These are phyloP conservation scores for Spathaspora jeffriesii DNA, from an alignment of 1,139 yeast genomes.

Conservation along the genomic window DNA sequence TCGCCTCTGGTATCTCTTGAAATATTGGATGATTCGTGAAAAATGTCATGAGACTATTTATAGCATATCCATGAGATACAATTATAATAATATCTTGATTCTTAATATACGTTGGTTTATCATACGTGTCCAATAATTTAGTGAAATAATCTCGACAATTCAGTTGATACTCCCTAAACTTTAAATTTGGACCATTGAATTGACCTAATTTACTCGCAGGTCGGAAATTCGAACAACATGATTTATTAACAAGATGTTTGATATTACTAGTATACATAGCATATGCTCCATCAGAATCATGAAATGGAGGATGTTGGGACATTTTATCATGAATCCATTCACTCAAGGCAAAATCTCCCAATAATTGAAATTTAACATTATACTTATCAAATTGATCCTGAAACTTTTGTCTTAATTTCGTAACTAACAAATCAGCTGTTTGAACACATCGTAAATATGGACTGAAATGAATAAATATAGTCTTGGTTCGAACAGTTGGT, in stretches of 20 bases:
- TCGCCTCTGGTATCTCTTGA: constrained; percentile 47
- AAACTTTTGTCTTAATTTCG: constrained; percentile 27
- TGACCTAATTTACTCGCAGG: constrained; percentile 49
- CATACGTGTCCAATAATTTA: constrained; percentile 46
- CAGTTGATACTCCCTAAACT: constrained; percentile 42
- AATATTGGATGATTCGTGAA: constrained; percentile 48
- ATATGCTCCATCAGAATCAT: constrained; percentile 48
- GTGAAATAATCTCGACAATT: constrained; percentile 44
- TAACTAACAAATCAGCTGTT: constrained; percentile 41
- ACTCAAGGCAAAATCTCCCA: constrained; percentile 48
- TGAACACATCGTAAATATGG: constrained; percentile 50
- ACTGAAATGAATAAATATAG: constrained; percentile 42
- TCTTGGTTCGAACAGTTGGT: constrained; percentile 25
- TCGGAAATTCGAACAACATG: constrained; percentile 41
- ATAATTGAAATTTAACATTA: constrained; percentile 38
- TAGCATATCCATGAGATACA: constrained; percentile 45
- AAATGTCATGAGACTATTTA: constrained; percentile 40
- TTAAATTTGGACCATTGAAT: constrained; percentile 46
- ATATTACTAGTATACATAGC: constrained; percentile 50
- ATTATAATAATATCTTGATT: constrained; percentile 41
- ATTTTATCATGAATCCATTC: constrained; percentile 52
- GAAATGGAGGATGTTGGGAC: constrained; percentile 45
- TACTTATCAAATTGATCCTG: constrained; percentile 26
- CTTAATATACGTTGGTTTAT: constrained; percentile 34
- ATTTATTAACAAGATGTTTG: constrained; percentile 34